phyloP scores from a whole-genome alignment of 1,284 basidiomycete genomes.

The Irpex lacteus region DNA sequence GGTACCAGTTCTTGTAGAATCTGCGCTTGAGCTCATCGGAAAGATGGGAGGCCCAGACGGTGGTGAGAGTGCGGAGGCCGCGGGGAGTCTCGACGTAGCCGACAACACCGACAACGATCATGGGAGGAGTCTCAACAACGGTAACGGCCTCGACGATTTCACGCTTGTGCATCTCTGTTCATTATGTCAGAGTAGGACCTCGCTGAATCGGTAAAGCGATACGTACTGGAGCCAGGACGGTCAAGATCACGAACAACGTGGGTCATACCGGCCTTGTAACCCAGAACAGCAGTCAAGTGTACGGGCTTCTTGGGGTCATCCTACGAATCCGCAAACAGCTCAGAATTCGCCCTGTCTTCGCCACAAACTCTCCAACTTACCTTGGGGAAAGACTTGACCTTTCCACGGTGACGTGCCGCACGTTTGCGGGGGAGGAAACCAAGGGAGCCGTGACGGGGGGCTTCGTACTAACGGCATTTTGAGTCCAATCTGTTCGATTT shows the following conservation, averaged over 20 bases:
- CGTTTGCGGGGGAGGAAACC: slow-evolving; percentile 95
- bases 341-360: slow-evolving; percentile 1
- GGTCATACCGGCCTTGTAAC: slow-evolving; percentile 99
- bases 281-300: slow-evolving; percentile 97
- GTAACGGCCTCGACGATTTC: slow-evolving; percentile 99
- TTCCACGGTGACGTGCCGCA: slow-evolving; percentile 93
- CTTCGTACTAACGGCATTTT: slow-evolving; percentile 74
- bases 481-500: slow-evolving; percentile 8
- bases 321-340: slow-evolving; percentile 39
- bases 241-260: slow-evolving; percentile 99
- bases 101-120: slow-evolving; percentile 98
- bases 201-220: neutral
- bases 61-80: slow-evolving; percentile 88
- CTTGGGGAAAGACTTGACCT: slow-evolving; percentile 98
- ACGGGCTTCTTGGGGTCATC: slow-evolving; percentile 99
- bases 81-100: slow-evolving; percentile 99
- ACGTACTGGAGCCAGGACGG: slow-evolving; percentile 95
- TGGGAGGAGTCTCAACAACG: slow-evolving; percentile 95
- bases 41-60: slow-evolving; percentile 81
- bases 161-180: slow-evolving; percentile 96
- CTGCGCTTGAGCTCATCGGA: slow-evolving; percentile 95
- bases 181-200: slow-evolving; percentile 12
- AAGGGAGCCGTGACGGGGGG: slow-evolving; percentile 91
- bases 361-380: slow-evolving; percentile 37
- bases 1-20: slow-evolving; percentile 99